phyloP scores from a whole-genome alignment of 2,329 filamentous ascomycete species.

The Fusarium mexicanum region DNA sequence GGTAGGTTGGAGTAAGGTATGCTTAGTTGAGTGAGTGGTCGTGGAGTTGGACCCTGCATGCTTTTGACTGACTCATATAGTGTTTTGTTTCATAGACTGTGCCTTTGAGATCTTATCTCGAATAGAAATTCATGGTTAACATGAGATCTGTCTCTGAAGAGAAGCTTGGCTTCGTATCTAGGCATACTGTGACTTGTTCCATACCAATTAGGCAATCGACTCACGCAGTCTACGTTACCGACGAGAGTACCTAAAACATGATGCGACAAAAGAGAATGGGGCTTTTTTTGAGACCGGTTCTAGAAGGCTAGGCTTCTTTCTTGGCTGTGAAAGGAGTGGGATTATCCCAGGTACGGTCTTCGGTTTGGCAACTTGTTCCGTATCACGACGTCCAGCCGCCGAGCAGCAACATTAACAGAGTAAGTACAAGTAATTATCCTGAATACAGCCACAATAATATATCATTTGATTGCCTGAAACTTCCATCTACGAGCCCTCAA shows the following conservation, averaged over 20 bases:
- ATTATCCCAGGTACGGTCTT: background rate
- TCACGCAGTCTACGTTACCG: background rate
- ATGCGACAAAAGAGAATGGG: background rate
- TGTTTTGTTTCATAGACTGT: background rate
- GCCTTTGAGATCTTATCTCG: background rate
- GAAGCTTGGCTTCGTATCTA: background rate
- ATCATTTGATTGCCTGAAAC: no score
- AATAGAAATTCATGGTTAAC: rapidly evolving
- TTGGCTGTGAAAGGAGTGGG: no score
- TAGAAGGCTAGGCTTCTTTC: background rate
- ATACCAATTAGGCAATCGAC: background rate
- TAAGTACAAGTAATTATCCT: background rate
- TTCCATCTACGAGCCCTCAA: background rate
- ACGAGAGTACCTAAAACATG: background rate
- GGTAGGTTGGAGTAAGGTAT: background rate
- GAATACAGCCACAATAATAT: no score
- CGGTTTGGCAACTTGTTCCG: background rate
- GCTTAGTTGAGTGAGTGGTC: background rate
- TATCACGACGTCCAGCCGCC: background rate
- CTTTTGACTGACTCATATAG: slow-evolving; percentile 21
- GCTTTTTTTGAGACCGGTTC: background rate
- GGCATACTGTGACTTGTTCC: background rate
- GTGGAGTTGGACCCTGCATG: slow-evolving; percentile 19
- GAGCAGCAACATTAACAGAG: rapidly evolving
- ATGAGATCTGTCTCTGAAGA: background rate